Percentiles rank a stretch among this genome's conserved stretches.
These are phyloP conservation scores for Phytophthora colocasiae DNA, from an alignment of 352 stramenopile genomes.

Conservation along the genomic window DNA sequence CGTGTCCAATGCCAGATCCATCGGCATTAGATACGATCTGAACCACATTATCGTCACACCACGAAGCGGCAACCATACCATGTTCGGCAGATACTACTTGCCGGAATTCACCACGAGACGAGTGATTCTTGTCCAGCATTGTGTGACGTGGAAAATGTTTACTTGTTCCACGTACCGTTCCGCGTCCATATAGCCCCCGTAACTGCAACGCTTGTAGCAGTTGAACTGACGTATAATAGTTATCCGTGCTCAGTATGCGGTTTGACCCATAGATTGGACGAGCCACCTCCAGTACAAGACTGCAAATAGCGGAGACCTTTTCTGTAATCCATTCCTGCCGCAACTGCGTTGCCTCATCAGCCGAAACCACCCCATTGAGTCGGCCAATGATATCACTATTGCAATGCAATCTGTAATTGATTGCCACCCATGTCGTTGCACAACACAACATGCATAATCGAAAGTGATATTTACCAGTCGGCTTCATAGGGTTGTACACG, in stretches of 20 bases:
- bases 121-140: slow-evolving; percentile 5
- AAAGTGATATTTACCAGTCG: slow-evolving; percentile 24
- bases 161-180: slow-evolving; percentile 16
- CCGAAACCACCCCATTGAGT: slow-evolving; percentile 11
- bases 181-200: slow-evolving; percentile 24
- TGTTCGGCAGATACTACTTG: slow-evolving; percentile 21
- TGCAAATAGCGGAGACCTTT: slow-evolving; percentile 8
- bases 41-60: slow-evolving; percentile 31
- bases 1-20: background rate
- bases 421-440: slow-evolving; percentile 32
- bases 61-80: slow-evolving; percentile 28
- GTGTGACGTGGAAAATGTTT: slow-evolving; percentile 31
- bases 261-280: slow-evolving; percentile 21
- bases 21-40: slow-evolving; percentile 31
- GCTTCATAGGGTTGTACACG: slow-evolving; percentile 10
- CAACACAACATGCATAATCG: slow-evolving; percentile 37
- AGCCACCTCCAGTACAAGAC: slow-evolving; percentile 33
- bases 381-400: slow-evolving; percentile 21
- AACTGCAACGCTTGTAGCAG: slow-evolving; percentile 26
- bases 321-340: background rate
- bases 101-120: slow-evolving; percentile 10
- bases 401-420: slow-evolving; percentile 38
- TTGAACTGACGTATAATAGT: slow-evolving; percentile 42
- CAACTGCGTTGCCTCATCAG: background rate
- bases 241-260: slow-evolving; percentile 39